A percentile compares a stretch with the other conserved stretches of the same genome.
phyloP scores from a whole-genome alignment of 306 rosid genomes.

The Amphicarpaea edgeworthii region DNA sequence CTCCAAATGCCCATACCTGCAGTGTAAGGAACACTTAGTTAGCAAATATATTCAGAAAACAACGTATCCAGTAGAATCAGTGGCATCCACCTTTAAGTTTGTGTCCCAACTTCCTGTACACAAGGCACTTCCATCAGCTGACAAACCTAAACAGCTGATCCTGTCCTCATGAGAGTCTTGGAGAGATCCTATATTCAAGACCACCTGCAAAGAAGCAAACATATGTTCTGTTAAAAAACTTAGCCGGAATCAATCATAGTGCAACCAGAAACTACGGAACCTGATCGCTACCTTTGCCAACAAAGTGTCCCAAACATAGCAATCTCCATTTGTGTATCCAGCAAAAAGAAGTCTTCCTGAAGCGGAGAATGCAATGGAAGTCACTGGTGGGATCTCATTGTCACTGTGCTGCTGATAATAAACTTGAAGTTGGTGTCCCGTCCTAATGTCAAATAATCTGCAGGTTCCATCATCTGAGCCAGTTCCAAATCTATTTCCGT shows the following conservation, averaged over 20 bases:
- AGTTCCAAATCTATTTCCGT: slow-evolving; percentile 94
- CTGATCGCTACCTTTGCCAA: slow-evolving; percentile 80
- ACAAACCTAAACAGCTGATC: slow-evolving; percentile 91
- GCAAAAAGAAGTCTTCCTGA: slow-evolving; percentile 95
- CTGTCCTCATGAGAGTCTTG: slow-evolving; percentile 80
- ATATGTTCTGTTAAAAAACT: slow-evolving; percentile 13
- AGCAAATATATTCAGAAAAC: not conserved
- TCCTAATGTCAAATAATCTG: slow-evolving; percentile 86
- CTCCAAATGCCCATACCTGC: slow-evolving; percentile 62
- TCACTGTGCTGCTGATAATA: slow-evolving; percentile 75
- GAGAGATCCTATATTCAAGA: slow-evolving; percentile 91
- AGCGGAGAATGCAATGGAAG: slow-evolving; percentile 86
- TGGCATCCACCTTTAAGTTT: slow-evolving; percentile 78
- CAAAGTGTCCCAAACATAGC: slow-evolving; percentile 93
- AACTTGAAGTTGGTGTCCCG: slow-evolving; percentile 91
- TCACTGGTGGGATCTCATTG: slow-evolving; percentile 65
- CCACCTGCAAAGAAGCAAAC: slow-evolving; percentile 63
- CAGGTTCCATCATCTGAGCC: slow-evolving; percentile 93
- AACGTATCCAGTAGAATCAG: not conserved
- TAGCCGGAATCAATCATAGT: not conserved
- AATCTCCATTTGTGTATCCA: slow-evolving; percentile 84
- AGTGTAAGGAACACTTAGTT: slow-evolving; percentile 34
- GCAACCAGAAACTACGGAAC: slow-evolving; percentile 13
- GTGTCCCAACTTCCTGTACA: slow-evolving; percentile 99
- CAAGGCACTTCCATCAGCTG: slow-evolving; percentile 99